Percentiles rank a stretch among this genome's conserved stretches.
These are phyloP conservation scores for Stereocaulon alpinum DNA, from an alignment of 495 filamentous ascomycete genomes.

Conservation along the genomic window DNA sequence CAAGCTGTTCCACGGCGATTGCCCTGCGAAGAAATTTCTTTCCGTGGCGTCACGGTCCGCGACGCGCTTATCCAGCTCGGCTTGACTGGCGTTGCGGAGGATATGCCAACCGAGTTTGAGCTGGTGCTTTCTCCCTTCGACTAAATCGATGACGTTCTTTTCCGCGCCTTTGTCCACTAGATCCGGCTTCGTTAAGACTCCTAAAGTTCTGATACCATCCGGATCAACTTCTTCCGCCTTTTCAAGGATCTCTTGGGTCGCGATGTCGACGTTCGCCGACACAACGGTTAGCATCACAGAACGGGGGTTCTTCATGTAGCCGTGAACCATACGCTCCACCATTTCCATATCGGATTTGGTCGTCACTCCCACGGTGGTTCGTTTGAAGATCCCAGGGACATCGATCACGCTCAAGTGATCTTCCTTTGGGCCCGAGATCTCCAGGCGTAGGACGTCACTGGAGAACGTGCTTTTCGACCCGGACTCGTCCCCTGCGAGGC, in stretches of 20 bases:
- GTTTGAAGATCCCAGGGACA: conserved; percentile 52
- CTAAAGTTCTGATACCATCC: conserved; percentile 41
- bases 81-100: conserved; percentile 43
- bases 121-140: conserved; percentile 32
- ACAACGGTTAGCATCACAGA: conserved; percentile 51
- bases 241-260: conserved; percentile 48
- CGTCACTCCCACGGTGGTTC: conserved; percentile 35
- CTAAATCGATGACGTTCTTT: conserved; percentile 34
- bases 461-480: conserved; percentile 35
- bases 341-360: conserved; percentile 39
- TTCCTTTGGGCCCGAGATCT: conserved; percentile 46
- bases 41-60: conserved; percentile 22
- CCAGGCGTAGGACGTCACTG: conserved; percentile 45
- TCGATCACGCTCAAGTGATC: conserved; percentile 52
- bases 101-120: conserved; percentile 46
- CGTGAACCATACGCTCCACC: conserved; percentile 42
- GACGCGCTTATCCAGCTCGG: conserved; percentile 21
- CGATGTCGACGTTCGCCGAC: conserved; percentile 53
- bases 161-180: conserved; percentile 41
- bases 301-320: conserved; percentile 42
- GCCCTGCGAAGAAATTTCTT: conserved; percentile 24
- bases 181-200: conserved; percentile 53
- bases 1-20: conserved; percentile 36
- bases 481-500: conserved; percentile 12
- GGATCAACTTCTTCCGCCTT: conserved; percentile 43